These are phyloP conservation scores for Aspergillus incahuasiensis DNA, from an alignment of 495 filamentous ascomycete species.

Conservation along the genomic window DNA sequence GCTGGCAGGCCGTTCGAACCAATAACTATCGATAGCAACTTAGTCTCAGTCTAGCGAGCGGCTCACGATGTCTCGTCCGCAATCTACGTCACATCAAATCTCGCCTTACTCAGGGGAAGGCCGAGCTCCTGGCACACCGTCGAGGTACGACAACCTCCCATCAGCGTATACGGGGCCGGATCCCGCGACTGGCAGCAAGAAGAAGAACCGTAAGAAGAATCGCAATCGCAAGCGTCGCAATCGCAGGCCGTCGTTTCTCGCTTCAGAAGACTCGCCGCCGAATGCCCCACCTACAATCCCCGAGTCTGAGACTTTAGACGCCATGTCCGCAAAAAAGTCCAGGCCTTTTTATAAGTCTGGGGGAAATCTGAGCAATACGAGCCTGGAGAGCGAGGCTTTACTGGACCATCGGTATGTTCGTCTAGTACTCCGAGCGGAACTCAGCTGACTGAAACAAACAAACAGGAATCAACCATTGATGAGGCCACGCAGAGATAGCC, in stretches of 20 bases:
- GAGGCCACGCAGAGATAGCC: conserved; percentile 62
- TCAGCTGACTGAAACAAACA: too few species aligned
- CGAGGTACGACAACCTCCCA: conserved; percentile 6
- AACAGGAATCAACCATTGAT: conserved; percentile 65
- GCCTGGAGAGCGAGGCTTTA: conserved; percentile 74
- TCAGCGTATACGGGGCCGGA: conserved; percentile 20
- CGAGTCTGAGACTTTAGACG: conserved; percentile 21
- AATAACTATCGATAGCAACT: neutral
- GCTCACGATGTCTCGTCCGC: conserved; percentile 16
- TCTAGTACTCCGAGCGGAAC: too few species aligned
- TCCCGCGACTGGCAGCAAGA: conserved; percentile 24
- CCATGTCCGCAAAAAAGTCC: conserved; percentile 28
- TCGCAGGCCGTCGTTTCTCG: conserved; percentile 38
- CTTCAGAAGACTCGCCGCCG: conserved; percentile 26
- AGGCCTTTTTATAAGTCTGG: conserved; percentile 54
- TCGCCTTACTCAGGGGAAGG: conserved; percentile 8
- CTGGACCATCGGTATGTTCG: conserved; percentile 70
- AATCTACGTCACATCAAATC: conserved; percentile 13
- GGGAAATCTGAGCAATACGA: conserved; percentile 67
- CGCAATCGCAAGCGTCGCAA: conserved; percentile 39
- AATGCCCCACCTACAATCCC: conserved; percentile 17
- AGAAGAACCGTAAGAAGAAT: conserved; percentile 38
- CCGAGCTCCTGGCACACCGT: conserved; percentile 4
- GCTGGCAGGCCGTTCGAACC: neutral
- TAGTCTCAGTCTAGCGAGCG: conserved; percentile 1